Percentiles rank a stretch among this genome's conserved stretches.
phyloP scores from a whole-genome alignment of 164 flowering plant genomes.

The Amborella trichopoda region DNA sequence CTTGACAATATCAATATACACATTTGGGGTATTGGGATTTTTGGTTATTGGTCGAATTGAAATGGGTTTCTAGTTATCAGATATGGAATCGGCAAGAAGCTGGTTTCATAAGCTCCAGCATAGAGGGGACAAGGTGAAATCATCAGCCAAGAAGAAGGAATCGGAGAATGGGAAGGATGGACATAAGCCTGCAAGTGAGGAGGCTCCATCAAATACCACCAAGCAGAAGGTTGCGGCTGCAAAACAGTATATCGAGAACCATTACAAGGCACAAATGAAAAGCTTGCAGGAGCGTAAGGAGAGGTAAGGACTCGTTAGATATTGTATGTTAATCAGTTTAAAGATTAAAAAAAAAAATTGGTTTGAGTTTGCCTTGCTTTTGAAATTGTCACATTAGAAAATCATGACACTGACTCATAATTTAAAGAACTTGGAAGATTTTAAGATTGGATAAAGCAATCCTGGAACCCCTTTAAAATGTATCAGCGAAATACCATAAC shows the following conservation, averaged over 20 bases:
- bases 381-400: too few relatives aligned
- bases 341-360: too few relatives aligned
- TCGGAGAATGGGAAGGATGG: conserved; percentile 13
- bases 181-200: conserved; percentile 14
- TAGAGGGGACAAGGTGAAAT: conserved; percentile 14
- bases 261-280: conserved; percentile 32
- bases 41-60: too few relatives aligned
- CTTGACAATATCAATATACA: too few relatives aligned
- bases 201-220: conserved; percentile 24
- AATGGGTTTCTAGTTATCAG: too few relatives aligned
- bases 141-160: conserved; percentile 18
- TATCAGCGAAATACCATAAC: too few relatives aligned
- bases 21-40: too few relatives aligned
- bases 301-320: conserved; percentile 12
- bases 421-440: too few relatives aligned
- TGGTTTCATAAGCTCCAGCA: conserved; percentile 38
- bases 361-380: too few relatives aligned
- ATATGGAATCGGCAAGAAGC: conserved; percentile 39
- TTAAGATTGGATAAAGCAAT: too few relatives aligned
- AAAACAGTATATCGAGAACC: conserved; percentile 31
- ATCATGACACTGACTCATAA: too few relatives aligned
- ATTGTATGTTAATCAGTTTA: not conserved
- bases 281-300: conserved; percentile 27
- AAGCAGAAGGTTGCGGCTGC: conserved; percentile 33
- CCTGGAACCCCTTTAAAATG: too few relatives aligned